Evolutionary conservation across 73 alveolate species (phyloP), one percentile per base, ranked within the genome.

Genomic region (Paramecium biaurelia): DNA sequence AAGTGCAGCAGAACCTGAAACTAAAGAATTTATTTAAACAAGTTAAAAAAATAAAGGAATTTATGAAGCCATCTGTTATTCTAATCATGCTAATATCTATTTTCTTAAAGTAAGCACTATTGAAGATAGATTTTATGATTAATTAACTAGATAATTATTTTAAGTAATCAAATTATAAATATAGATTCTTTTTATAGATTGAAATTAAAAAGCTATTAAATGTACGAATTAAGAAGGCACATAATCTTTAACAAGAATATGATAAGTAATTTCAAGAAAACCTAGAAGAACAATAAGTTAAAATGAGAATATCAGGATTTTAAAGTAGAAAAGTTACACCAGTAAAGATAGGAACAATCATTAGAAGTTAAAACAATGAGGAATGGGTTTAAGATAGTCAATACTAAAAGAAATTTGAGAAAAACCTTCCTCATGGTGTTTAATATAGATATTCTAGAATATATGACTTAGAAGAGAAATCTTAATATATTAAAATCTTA

Each of bases 221-320:
- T 74, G 87, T n/a, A 34, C 87, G 87, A 2, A 41, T 74, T 3
- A 74, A 74, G 57, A 37, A n/a, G 15, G 87, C 87, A 63, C 47
- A 30, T 30, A 12, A 26, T 30, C 84, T 63, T 7, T 12, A 63
- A 63, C 12, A 63, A 63, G 84, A 63, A 32, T 63, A 30, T 24
- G 84, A 63, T n/a, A 63, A 63, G 12, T 4, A 63, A 26, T 63
- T 30, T 63, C 12, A 63, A 63, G 84, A 63, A 9, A 63, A 12
- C 8, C 15, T 23, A 12, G 84, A 63, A 30, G 84, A 63, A 63
- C 14, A 63, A 63, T 10, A 63, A 63, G 45, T 63, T 12, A 30
- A 63, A 12, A 63, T 63, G 84, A 63, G 84, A 63, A 30, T 63
- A 1, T 63, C 84, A 7, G 45, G 45, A 12, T 63, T 30, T 32